These are phyloP conservation scores for Chalara sp. DNA, from an alignment of 2,329 filamentous ascomycete species.

Conservation along the genomic window DNA sequence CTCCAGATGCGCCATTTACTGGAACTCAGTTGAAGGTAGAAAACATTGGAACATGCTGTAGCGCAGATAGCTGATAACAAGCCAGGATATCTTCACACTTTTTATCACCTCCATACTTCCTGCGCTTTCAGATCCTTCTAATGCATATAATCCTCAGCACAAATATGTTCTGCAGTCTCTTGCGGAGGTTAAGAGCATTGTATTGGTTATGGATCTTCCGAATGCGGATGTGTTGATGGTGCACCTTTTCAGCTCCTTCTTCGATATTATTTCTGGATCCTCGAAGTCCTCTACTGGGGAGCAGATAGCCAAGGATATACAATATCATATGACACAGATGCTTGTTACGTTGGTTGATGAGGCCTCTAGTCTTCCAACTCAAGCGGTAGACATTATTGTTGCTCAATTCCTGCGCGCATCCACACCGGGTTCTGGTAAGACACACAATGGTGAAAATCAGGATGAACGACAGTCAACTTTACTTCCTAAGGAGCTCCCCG, in stretches of 20 bases:
- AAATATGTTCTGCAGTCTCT: constrained; percentile 85
- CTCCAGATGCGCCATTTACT: constrained; percentile 91
- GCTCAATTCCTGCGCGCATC: constrained; percentile 91
- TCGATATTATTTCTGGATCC: constrained; percentile 81
- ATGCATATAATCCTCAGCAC: constrained; percentile 90
- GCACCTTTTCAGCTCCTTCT: constrained; percentile 79
- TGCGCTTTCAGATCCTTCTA: constrained; percentile 75
- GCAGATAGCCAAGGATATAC: constrained; percentile 84
- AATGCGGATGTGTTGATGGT: constrained; percentile 73
- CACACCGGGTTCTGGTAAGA: constrained; percentile 54
- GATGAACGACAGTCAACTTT: constrained; percentile 78
- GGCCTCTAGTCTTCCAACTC: constrained; percentile 65
- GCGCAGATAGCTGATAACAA: background rate
- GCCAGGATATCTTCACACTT: constrained; percentile 84
- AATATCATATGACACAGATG: constrained; percentile 84
- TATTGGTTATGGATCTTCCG: constrained; percentile 83
- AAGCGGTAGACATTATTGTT: constrained; percentile 87
- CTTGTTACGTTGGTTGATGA: constrained; percentile 85
- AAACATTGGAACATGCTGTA: background rate
- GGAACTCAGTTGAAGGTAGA: constrained; percentile 78
- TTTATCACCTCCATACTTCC: constrained; percentile 80
- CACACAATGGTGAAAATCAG: constrained; percentile 40
- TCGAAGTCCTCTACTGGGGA: constrained; percentile 71
- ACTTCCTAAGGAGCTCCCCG: constrained; percentile 78
- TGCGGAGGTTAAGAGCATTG: constrained; percentile 88